phyloP scores from a whole-genome alignment of 2,329 filamentous ascomycete genomes.

The Cercospora berteroae region DNA sequence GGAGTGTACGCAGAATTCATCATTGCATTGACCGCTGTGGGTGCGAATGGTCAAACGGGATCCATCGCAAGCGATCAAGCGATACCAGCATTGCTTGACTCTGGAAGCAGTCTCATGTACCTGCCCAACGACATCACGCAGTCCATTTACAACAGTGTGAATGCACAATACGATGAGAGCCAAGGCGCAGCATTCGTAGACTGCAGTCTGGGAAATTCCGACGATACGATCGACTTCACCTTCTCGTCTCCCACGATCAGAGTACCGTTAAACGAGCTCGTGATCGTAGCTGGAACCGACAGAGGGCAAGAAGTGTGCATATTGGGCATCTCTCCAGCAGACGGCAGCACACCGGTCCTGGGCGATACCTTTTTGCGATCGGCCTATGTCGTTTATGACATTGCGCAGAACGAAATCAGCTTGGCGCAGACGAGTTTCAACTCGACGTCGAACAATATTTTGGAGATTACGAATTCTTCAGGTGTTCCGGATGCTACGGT shows the following conservation, averaged over 20 bases:
- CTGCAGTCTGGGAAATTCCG: constrained; percentile 51
- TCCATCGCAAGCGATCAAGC: constrained; percentile 45
- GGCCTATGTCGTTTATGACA: constrained; percentile 63
- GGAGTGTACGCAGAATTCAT: constrained; percentile 54
- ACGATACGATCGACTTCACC: constrained; percentile 55
- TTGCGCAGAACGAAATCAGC: constrained; percentile 59
- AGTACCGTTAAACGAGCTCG: constrained; percentile 56
- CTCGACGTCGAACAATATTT: constrained; percentile 50
- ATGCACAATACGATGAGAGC: constrained; percentile 43
- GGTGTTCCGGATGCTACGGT: constrained; percentile 54
- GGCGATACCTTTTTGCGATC: constrained; percentile 63
- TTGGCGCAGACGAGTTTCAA: constrained; percentile 63
- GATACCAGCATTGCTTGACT: constrained; percentile 66
- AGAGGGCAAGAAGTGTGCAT: constrained; percentile 47
- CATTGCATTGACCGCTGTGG: constrained; percentile 52
- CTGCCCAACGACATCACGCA: constrained; percentile 61
- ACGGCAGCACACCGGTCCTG: constrained; percentile 50
- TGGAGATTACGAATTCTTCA: constrained; percentile 54
- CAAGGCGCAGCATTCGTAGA: constrained; percentile 52
- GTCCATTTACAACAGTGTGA: constrained; percentile 42
- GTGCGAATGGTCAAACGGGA: constrained; percentile 43
- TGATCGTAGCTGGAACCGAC: constrained; percentile 50
- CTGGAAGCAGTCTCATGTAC: constrained; percentile 70
- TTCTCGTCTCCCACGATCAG: constrained; percentile 57
- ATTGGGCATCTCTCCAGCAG: constrained; percentile 53